These are phyloP conservation scores for Boletus tomentosulus DNA, from an alignment of 768 basidiomycete genomes.

Conservation along the genomic window DNA sequence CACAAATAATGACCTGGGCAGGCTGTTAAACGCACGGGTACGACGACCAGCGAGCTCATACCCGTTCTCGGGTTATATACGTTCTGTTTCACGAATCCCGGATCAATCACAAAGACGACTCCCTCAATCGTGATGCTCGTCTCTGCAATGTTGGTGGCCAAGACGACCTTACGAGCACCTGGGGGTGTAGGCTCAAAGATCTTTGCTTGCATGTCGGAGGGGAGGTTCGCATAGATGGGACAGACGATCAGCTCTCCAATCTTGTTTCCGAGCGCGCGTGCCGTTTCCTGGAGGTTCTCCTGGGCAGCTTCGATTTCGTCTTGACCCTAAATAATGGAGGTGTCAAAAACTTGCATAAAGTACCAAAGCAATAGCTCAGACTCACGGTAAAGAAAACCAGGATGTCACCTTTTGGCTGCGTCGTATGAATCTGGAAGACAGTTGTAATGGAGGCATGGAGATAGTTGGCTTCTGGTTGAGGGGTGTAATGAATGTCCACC, in stretches of 20 bases:
- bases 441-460: conserved; percentile 98
- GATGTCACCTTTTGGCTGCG: conserved; percentile 96
- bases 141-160: conserved; percentile 99
- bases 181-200: conserved; percentile 99
- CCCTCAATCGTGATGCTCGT: conserved; percentile 99
- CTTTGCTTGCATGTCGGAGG: conserved; percentile 98
- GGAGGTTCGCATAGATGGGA: conserved; percentile 98
- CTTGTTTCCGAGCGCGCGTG: conserved; percentile 92
- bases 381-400: conserved; percentile 92
- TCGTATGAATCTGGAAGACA: conserved; percentile 98
- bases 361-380: conserved; percentile 2
- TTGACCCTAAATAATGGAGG: conserved; percentile 59
- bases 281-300: conserved; percentile 94
- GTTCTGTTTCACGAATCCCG: conserved; percentile 99
- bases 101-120: conserved; percentile 98
- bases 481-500: conserved; percentile 98
- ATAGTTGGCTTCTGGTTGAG: conserved; percentile 98
- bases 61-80: conserved; percentile 98
- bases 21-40: conserved; percentile 64
- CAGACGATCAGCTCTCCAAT: conserved; percentile 91
- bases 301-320: conserved; percentile 98
- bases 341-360: not conserved
- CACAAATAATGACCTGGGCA: not conserved
- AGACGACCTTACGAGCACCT: conserved; percentile 93
- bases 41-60: conserved; percentile 95